phyloP scores from a whole-genome alignment of 2,329 filamentous ascomycete genomes.

The Aspergillus proliferans region DNA sequence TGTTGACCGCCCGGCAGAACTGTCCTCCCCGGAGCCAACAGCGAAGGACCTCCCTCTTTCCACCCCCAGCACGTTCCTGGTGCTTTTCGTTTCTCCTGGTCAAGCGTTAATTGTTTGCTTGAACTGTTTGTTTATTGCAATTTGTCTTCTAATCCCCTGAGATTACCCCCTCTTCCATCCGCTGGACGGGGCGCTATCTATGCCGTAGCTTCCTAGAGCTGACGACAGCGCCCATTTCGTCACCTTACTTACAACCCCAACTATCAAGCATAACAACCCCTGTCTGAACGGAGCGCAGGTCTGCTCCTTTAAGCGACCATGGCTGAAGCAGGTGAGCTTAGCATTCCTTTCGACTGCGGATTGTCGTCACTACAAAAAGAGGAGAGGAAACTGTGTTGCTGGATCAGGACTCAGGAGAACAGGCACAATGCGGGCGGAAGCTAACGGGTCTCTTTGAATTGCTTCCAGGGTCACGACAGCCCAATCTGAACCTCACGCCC shows the following conservation, averaged over 20 bases:
- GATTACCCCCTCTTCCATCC: too few relatives aligned
- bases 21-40: not conserved
- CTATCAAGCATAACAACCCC: not conserved
- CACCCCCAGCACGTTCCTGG: not conserved
- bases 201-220: not conserved
- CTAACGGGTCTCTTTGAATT: slow-evolving; percentile 16
- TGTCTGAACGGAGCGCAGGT: slow-evolving; percentile 19
- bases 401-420: slow-evolving; percentile 9
- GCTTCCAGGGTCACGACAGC: slow-evolving; percentile 35
- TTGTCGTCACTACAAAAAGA: slow-evolving; percentile 1
- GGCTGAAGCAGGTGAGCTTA: slow-evolving; percentile 29
- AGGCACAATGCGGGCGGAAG: slow-evolving; percentile 7
- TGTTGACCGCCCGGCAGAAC: slow-evolving; percentile 12
- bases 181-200: not conserved
- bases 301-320: slow-evolving; percentile 25
- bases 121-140: too few relatives aligned
- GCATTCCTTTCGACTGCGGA: not conserved
- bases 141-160: not conserved
- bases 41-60: slow-evolving; percentile 1
- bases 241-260: not conserved
- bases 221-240: not conserved
- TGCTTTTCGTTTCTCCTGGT: not conserved
- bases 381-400: slow-evolving; percentile 10
- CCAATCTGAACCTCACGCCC: slow-evolving; percentile 74
- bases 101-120: too few relatives aligned